These are phyloP conservation scores for Colletotrichum plurivorum DNA, from an alignment of 2,329 filamentous ascomycete genomes.

Conservation along the genomic window DNA sequence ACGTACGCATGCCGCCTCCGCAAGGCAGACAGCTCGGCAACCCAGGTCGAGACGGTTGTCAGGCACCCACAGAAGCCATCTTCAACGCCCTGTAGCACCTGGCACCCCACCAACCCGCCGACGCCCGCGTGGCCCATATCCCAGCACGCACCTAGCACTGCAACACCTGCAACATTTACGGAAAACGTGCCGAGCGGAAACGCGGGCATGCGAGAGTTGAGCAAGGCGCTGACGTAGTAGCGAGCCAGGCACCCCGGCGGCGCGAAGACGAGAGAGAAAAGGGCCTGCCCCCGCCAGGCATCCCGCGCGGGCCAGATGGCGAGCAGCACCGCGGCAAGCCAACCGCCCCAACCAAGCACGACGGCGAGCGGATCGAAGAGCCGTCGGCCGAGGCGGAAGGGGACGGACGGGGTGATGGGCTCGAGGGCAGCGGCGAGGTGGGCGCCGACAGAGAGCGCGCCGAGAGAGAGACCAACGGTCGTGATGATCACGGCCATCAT, in stretches of 20 bases:
- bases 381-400: slow-evolving; percentile 69
- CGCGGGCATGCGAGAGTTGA: slow-evolving; percentile 76
- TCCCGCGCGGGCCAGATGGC: slow-evolving; percentile 80
- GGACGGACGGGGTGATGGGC: slow-evolving; percentile 71
- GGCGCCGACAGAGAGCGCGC: slow-evolving; percentile 78
- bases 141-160: slow-evolving; percentile 81
- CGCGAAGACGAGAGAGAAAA: slow-evolving; percentile 86
- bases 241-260: slow-evolving; percentile 83
- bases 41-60: slow-evolving; percentile 79
- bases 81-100: slow-evolving; percentile 76
- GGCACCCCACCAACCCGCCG: slow-evolving; percentile 72
- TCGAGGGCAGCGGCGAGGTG: slow-evolving; percentile 79
- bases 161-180: slow-evolving; percentile 85
- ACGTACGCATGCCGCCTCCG: slow-evolving; percentile 72
- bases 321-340: slow-evolving; percentile 83
- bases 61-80: slow-evolving; percentile 78
- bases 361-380: slow-evolving; percentile 75
- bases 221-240: slow-evolving; percentile 78
- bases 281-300: slow-evolving; percentile 80
- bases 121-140: slow-evolving; percentile 79
- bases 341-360: slow-evolving; percentile 78
- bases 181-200: slow-evolving; percentile 91
- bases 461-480: slow-evolving; percentile 79
- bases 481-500: slow-evolving; percentile 80
- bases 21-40: slow-evolving; percentile 70